These are phyloP conservation scores for Cladosporium sp. DNA, from an alignment of 2,329 filamentous ascomycete genomes.

Conservation along the genomic window DNA sequence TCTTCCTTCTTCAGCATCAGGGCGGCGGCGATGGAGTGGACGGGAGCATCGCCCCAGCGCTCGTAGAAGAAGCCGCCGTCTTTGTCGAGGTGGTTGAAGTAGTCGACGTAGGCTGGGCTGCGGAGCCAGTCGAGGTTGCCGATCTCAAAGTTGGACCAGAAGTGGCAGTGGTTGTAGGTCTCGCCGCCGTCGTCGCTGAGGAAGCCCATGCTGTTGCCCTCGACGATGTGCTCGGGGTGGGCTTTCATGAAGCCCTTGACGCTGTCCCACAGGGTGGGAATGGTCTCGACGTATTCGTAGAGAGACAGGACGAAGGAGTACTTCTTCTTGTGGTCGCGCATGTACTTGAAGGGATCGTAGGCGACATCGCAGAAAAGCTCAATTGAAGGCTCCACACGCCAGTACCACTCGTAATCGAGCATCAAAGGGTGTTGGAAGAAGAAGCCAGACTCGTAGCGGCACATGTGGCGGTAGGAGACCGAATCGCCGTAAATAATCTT, in stretches of 20 bases:
- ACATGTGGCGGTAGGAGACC: constrained; percentile 98
- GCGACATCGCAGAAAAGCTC: constrained; percentile 94
- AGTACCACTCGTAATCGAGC: constrained; percentile 98
- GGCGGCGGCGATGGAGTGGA: constrained; percentile 92
- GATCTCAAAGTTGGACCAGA: constrained; percentile 99
- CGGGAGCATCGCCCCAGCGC: constrained; percentile 94
- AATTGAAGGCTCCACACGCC: constrained; percentile 96
- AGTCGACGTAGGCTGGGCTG: constrained; percentile 83
- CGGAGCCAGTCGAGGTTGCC: constrained; percentile 92
- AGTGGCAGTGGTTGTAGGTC: constrained; percentile 95
- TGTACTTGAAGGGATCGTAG: constrained; percentile 94
- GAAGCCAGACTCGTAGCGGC: constrained; percentile 97
- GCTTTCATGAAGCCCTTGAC: constrained; percentile 90
- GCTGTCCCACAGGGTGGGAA: constrained; percentile 92
- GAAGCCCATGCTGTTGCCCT: constrained; percentile 85
- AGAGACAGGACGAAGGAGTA: constrained; percentile 95
- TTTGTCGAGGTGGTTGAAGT: constrained; percentile 79
- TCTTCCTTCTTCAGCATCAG: constrained; percentile 87
- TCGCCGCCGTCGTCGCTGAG: constrained; percentile 87
- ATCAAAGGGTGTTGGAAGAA: constrained; percentile 95
- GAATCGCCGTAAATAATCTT: constrained; percentile 99
- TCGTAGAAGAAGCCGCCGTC: constrained; percentile 99
- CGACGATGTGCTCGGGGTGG: constrained; percentile 80
- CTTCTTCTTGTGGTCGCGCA: constrained; percentile 95
- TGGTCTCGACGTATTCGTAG: constrained; percentile 95